A percentile compares a stretch with the other conserved stretches of the same genome.
Conservation (phyloP, 139 green algal genomes). For the Axilococcus clingmanii region DNA sequence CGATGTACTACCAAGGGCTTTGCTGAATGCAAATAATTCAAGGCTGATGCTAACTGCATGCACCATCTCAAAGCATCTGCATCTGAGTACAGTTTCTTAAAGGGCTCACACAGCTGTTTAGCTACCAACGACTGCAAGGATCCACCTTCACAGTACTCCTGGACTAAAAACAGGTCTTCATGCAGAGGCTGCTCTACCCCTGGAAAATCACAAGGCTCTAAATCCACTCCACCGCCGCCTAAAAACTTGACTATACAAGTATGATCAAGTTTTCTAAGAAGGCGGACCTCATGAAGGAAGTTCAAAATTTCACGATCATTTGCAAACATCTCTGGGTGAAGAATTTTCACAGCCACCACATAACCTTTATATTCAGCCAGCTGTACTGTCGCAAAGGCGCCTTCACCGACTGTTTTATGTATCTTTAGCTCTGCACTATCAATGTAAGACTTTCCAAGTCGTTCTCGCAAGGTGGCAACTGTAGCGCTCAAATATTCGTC, state of each 20-base stretch:
- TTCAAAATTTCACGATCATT: conserved; percentile 44
- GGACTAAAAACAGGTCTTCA: conserved; percentile 39
- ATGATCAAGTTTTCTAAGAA: conserved; percentile 57
- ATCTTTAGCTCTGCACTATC: neutral
- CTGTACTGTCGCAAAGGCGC: conserved; percentile 16
- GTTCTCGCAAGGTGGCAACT: no score
- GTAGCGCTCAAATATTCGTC: no score
- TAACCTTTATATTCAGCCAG: conserved; percentile 4
- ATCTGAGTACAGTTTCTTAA: conserved; percentile 1
- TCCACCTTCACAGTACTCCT: conserved; percentile 54
- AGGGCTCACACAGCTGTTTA: conserved; percentile 9
- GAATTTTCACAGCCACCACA: conserved; percentile 48
- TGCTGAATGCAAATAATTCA: conserved; percentile 63
- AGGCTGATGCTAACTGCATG: conserved; percentile 37
- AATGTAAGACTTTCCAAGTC: no score
- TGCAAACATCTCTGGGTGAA: conserved; percentile 51
- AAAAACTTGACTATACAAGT: conserved; percentile 7
- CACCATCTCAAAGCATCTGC: conserved; percentile 55
- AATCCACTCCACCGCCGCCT: conserved; percentile 11
- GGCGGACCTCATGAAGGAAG: conserved; percentile 53
- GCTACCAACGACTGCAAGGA: conserved; percentile 34
- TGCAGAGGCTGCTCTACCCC: neutral
- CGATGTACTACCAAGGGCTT: conserved; percentile 69
- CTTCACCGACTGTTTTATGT: conserved; percentile 9
- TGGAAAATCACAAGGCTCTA: neutral